Evolutionary conservation across 1,284 basidiomycete genomes (phyloP).

Genomic region (Termitomyces sp.): DNA sequence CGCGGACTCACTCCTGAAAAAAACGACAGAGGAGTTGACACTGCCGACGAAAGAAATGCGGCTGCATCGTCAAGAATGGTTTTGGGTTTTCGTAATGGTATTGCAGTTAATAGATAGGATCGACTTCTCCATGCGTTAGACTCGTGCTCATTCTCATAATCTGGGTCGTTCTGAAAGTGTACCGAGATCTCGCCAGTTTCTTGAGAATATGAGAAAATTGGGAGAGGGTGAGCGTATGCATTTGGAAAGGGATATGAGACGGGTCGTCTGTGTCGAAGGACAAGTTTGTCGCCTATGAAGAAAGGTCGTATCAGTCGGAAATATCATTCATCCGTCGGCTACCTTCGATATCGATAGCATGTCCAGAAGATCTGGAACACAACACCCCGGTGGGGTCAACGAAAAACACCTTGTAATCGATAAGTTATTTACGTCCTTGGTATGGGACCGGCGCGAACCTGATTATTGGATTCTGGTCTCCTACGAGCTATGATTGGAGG

Average conservation of each 20-base stretch:
- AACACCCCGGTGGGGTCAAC: slow-evolving; percentile 69
- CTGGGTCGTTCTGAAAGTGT: slow-evolving; percentile 56
- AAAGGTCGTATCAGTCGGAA: neutral
- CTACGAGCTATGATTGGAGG: slow-evolving; percentile 47
- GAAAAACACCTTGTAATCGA: slow-evolving; percentile 61
- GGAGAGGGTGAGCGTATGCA: slow-evolving; percentile 67
- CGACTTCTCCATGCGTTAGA: slow-evolving; percentile 51
- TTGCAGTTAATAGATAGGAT: slow-evolving; percentile 55
- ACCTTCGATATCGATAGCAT: slow-evolving; percentile 77
- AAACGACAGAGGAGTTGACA: slow-evolving; percentile 47
- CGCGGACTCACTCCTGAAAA: slow-evolving; percentile 33
- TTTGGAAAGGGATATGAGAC: slow-evolving; percentile 72
- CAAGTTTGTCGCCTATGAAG: slow-evolving; percentile 40
- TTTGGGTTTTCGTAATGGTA: slow-evolving; percentile 61
- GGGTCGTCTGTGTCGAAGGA: slow-evolving; percentile 70
- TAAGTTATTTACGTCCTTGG: neutral
- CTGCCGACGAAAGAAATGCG: slow-evolving; percentile 51
- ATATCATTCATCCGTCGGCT: slow-evolving; percentile 4
- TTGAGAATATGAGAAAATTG: slow-evolving; percentile 56
- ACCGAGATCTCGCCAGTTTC: slow-evolving; percentile 55
- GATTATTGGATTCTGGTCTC: slow-evolving; percentile 64
- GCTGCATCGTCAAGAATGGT: slow-evolving; percentile 67
- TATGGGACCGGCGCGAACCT: slow-evolving; percentile 36
- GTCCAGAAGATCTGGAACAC: slow-evolving; percentile 72
- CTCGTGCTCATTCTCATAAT: slow-evolving; percentile 39